Percentiles rank a stretch among this genome's conserved stretches.
Conservation (phyloP, 1,284 basidiomycete species). For the Ceratobasidium sp. region DNA sequence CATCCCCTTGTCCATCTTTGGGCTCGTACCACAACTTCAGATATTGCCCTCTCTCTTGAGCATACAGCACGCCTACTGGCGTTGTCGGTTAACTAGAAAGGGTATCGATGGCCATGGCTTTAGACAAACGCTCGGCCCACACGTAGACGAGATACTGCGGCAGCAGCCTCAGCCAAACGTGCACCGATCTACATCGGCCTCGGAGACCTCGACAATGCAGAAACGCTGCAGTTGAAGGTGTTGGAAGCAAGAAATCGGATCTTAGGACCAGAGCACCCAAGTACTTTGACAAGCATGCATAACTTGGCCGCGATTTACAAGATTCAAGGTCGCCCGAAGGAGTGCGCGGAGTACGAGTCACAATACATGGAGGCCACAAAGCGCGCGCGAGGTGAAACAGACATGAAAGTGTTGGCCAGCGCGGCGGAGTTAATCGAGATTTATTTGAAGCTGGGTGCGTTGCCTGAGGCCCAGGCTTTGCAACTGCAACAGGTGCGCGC, state of each 20-base stretch:
- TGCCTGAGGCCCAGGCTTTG: neutral
- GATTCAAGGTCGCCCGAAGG: neutral
- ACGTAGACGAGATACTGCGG: neutral
- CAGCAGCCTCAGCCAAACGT: neutral
- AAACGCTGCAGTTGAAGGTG: neutral
- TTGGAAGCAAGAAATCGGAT: neutral
- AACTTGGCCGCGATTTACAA: neutral
- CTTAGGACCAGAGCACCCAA: neutral
- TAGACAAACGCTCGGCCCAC: neutral
- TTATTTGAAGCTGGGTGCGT: neutral
- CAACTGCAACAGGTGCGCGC: neutral
- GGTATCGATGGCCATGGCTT: neutral
- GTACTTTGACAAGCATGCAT: neutral
- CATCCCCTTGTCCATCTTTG: neutral
- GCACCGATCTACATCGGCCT: neutral
- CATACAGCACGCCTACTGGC: neutral
- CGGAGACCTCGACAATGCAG: neutral
- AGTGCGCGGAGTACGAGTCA: conserved; percentile 11
- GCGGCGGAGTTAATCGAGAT: neutral
- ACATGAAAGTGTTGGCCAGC: neutral
- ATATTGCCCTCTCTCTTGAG: neutral
- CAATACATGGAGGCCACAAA: neutral
- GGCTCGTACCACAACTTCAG: neutral
- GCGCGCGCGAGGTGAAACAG: neutral
- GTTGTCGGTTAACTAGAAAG: neutral